These are phyloP conservation scores for Dalbergia oliveri DNA, from an alignment of 306 rosid species.

Conservation along the genomic window DNA sequence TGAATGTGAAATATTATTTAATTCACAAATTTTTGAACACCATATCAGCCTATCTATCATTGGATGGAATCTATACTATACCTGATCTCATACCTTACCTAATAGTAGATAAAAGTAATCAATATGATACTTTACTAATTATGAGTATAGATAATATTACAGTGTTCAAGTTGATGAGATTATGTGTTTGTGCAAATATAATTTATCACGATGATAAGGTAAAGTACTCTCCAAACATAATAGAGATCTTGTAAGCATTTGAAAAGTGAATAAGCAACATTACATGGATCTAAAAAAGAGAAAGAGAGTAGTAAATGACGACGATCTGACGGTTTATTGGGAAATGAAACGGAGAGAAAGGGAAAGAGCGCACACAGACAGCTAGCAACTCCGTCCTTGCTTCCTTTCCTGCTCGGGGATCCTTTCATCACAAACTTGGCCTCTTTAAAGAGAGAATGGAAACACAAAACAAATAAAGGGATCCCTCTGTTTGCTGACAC, in stretches of 20 bases:
- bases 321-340: conserved; percentile 68
- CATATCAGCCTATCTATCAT: no score
- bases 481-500: conserved; percentile 39
- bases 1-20: no score
- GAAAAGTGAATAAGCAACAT: conserved; percentile 32
- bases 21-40: no score
- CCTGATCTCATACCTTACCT: no score
- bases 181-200: no score
- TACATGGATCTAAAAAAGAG: not conserved
- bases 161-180: no score
- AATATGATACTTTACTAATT: no score
- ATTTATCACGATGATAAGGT: no score
- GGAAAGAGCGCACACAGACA: not conserved
- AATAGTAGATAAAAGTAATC: no score
- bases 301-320: conserved; percentile 59
- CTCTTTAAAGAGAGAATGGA: conserved; percentile 49
- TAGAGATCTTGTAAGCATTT: conserved; percentile 34
- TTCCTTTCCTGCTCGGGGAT: conserved; percentile 28
- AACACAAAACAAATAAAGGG: conserved; percentile 40
- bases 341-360: conserved; percentile 64
- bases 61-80: no score
- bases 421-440: conserved; percentile 48
- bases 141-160: no score
- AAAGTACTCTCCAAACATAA: not conserved
- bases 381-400: no score